A percentile compares a stretch with the other conserved stretches of the same genome.
Conservation (phyloP, 768 basidiomycete genomes). For the Podaxis sp. region DNA sequence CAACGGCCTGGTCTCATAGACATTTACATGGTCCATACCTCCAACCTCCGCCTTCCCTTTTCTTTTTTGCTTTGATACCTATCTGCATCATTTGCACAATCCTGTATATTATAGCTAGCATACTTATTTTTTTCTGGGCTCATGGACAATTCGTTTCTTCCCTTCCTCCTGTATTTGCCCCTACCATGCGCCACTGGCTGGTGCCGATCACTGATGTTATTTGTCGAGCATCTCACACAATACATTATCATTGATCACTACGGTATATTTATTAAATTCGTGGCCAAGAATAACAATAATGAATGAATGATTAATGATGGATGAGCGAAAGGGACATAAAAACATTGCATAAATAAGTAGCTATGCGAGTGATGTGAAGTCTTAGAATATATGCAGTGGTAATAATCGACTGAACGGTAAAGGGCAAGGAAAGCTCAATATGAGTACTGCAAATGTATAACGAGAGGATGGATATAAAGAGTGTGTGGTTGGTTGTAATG, state of each 20-base stretch:
- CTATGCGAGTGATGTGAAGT: not conserved
- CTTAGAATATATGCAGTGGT: not conserved
- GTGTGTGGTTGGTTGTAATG: not conserved
- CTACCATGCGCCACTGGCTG: not conserved
- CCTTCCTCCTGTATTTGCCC: not conserved
- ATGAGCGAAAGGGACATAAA: not conserved
- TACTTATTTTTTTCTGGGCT: not conserved
- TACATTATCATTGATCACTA: not conserved
- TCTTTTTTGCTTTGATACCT: not conserved
- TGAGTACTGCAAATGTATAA: no score
- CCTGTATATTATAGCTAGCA: slow-evolving; percentile 3
- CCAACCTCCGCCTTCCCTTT: not conserved
- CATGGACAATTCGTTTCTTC: not conserved
- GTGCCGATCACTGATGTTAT: not conserved
- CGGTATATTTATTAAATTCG: not conserved
- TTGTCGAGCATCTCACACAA: not conserved
- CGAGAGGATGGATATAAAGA: not conserved
- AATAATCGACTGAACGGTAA: not conserved
- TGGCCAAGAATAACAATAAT: slow-evolving; percentile 1
- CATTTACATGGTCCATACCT: not conserved
- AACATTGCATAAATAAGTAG: not conserved
- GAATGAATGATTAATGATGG: not conserved
- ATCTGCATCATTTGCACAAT: not conserved
- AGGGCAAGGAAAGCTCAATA: not conserved
- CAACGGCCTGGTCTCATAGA: slow-evolving; percentile 36